Evolutionary conservation across 768 basidiomycete species (phyloP).

Genomic region (Auricularia cornea): DNA sequence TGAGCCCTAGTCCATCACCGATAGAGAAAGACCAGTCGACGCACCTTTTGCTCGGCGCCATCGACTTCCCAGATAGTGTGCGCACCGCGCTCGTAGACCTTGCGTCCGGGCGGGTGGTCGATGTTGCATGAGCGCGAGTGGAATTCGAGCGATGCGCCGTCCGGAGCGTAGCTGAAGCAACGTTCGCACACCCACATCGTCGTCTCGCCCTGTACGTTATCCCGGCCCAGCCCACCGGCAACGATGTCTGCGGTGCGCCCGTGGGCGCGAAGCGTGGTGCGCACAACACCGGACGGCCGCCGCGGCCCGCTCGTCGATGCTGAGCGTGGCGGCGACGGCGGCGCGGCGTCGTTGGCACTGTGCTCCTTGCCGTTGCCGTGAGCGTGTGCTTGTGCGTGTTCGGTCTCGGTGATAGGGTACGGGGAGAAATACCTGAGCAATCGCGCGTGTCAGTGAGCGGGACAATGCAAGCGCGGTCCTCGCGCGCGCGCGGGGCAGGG

Average conservation of each 20-base stretch:
- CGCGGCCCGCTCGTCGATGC: conserved; percentile 1
- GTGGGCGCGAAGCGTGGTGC: conserved; percentile 35
- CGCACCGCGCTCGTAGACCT: conserved; percentile 84
- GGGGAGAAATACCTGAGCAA: conserved; percentile 88
- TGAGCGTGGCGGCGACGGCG: conserved; percentile 2
- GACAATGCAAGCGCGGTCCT: not conserved
- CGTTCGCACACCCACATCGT: conserved; percentile 79
- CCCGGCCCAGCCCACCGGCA: conserved; percentile 50
- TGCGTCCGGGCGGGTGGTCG: conserved; percentile 73
- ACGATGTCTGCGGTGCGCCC: conserved; percentile 68
- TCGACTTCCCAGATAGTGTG: conserved; percentile 96
- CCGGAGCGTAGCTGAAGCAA: conserved; percentile 96
- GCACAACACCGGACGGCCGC: conserved; percentile 28
- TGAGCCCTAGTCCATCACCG: not conserved
- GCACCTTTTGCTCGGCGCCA: conserved; percentile 74
- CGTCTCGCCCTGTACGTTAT: conserved; percentile 33
- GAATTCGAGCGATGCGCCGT: conserved; percentile 53
- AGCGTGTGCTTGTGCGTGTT: too few species aligned
- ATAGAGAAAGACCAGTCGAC: conserved; percentile 9
- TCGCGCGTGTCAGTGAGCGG: not conserved
- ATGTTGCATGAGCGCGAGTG: conserved; percentile 46
- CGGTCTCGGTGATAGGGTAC: conserved; percentile 69
- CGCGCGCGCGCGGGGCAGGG: conserved; percentile 1
- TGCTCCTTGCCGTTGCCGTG: conserved; percentile 23
- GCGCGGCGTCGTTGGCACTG: not conserved